Conservation (phyloP, 495 filamentous ascomycete species). For the Penicillium steckii region DNA sequence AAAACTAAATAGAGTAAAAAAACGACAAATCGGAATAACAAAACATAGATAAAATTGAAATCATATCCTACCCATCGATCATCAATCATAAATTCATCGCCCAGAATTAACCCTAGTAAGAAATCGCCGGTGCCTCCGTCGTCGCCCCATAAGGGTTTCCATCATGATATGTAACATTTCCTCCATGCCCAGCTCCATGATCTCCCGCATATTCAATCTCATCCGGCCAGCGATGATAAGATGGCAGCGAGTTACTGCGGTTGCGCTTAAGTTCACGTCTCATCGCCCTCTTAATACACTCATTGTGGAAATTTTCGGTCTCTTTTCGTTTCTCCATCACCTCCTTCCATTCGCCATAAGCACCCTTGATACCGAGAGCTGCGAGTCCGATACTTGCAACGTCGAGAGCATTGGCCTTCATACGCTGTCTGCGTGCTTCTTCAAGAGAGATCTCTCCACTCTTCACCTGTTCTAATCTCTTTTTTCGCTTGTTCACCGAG, state of each 20-base stretch:
- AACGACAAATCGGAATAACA: not conserved
- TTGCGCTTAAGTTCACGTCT: constrained; percentile 14
- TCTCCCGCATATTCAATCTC: constrained; percentile 20
- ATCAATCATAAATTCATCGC: constrained; percentile 4
- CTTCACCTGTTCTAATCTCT: constrained; percentile 64
- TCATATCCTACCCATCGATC: not conserved
- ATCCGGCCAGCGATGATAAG: constrained; percentile 25
- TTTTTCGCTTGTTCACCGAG: constrained; percentile 71
- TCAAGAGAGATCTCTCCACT: constrained; percentile 73
- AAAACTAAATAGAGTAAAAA: not conserved
- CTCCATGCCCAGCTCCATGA: not conserved
- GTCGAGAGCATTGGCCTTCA: constrained; percentile 74
- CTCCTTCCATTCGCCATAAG: constrained; percentile 71
- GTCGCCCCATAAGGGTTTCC: constrained; percentile 14
- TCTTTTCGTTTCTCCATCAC: constrained; percentile 60
- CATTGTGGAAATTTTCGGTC: constrained; percentile 49
- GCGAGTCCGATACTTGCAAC: constrained; percentile 79
- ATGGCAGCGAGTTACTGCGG: not conserved
- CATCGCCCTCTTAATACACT: constrained; percentile 14
- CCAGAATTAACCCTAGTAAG: constrained; percentile 4
- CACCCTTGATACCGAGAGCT: constrained; percentile 81
- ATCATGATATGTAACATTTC: constrained; percentile 8
- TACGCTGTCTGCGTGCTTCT: constrained; percentile 71
- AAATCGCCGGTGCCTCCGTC: constrained; percentile 6
- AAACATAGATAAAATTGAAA: not conserved